Evolutionary conservation across 169 alveolate species (phyloP).

Genomic region (Cryptosporidium ryanae): DNA sequence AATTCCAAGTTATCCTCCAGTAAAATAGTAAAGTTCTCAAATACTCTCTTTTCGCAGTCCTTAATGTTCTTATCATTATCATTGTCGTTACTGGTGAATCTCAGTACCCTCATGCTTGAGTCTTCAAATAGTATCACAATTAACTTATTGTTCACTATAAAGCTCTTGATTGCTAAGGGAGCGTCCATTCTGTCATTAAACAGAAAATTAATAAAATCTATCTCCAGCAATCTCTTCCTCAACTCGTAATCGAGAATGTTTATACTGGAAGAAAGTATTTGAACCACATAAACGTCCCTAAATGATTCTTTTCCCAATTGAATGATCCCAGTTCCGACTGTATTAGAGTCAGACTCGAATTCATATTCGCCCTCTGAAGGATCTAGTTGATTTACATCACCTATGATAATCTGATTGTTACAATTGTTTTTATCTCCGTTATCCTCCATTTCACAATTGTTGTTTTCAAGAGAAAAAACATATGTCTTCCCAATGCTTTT

Average conservation of each 20-base stretch:
- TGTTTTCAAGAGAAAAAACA: conserved; percentile 26
- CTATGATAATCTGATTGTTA: conserved; percentile 8
- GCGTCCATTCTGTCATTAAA: conserved; percentile 41
- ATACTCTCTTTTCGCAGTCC: background rate
- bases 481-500: conserved; percentile 63
- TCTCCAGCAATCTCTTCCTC: conserved; percentile 20
- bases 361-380: conserved; percentile 47
- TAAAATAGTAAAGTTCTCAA: background rate
- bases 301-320: background rate
- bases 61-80: background rate
- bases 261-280: conserved; percentile 33
- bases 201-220: conserved; percentile 15
- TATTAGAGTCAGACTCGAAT: conserved; percentile 52
- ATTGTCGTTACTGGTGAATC: background rate
- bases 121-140: conserved; percentile 49
- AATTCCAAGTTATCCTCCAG: conserved; percentile 9
- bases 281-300: conserved; percentile 15
- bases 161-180: conserved; percentile 55
- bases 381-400: conserved; percentile 64
- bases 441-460: background rate
- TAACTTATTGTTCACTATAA: conserved; percentile 1
- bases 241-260: conserved; percentile 17
- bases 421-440: background rate
- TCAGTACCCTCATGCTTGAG: conserved; percentile 31
- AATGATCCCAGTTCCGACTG: conserved; percentile 52